Evolutionary conservation across 1,284 basidiomycete genomes (phyloP).

Genomic region (Dichomitus squalens): DNA sequence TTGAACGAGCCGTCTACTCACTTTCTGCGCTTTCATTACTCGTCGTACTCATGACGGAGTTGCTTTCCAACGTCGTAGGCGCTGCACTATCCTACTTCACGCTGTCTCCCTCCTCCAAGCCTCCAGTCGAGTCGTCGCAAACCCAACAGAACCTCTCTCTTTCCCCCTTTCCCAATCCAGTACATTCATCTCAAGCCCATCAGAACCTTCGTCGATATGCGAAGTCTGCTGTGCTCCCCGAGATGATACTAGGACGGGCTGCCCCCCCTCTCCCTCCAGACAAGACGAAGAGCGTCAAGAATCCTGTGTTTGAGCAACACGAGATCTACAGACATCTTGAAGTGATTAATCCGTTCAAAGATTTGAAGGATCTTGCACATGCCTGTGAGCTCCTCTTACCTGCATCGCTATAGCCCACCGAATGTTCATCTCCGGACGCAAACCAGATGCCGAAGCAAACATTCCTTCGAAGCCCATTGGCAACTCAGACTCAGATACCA

Average conservation of each 20-base stretch:
- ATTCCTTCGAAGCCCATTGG: not conserved
- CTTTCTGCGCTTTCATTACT: too few species aligned
- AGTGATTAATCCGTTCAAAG: conserved; percentile 41
- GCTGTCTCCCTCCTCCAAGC: not conserved
- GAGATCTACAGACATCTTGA: conserved; percentile 52
- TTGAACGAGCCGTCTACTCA: too few species aligned
- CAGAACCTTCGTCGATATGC: conserved; percentile 43
- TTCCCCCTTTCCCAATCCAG: not conserved
- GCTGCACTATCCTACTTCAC: not conserved
- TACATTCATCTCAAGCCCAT: conserved; percentile 24
- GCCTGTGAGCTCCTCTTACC: conserved; percentile 37
- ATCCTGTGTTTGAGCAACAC: conserved; percentile 45
- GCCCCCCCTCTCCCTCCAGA: conserved; percentile 41
- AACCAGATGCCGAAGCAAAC: not conserved
- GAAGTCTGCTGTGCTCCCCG: conserved; percentile 48
- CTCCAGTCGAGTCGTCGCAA: not conserved
- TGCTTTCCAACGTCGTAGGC: not conserved
- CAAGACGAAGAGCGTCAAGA: conserved; percentile 48
- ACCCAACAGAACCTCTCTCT: not conserved
- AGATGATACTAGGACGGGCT: conserved; percentile 40
- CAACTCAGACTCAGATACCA: not conserved
- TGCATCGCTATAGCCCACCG: not conserved
- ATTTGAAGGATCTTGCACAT: conserved; percentile 34
- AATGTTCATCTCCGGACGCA: not conserved
- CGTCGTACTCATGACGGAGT: not conserved